A percentile compares a stretch with the other conserved stretches of the same genome.
Evolutionary conservation across 192 early-diverging fungal genomes (phyloP).

Genomic region (Coemansia sp.): DNA sequence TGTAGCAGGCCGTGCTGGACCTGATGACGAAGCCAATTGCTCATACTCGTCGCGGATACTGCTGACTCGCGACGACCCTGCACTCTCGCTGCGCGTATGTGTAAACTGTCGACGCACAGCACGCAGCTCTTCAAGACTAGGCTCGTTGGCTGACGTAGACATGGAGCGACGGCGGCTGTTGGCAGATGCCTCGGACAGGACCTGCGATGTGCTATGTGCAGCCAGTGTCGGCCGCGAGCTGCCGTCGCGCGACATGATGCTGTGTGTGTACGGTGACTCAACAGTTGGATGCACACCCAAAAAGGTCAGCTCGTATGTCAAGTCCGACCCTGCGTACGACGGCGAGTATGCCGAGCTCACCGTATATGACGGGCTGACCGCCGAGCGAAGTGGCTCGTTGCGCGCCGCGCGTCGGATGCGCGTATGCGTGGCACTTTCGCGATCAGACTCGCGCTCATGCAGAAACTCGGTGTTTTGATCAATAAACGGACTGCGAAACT

Average conservation of each 20-base stretch:
- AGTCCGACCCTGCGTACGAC: slow-evolving; percentile 47
- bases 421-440: slow-evolving; percentile 48
- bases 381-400: slow-evolving; percentile 29
- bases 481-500: slow-evolving; percentile 40
- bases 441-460: slow-evolving; percentile 23
- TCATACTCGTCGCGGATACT: slow-evolving; percentile 48
- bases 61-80: slow-evolving; percentile 49
- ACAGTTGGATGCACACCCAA: slow-evolving; percentile 45
- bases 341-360: slow-evolving; percentile 49
- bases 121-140: slow-evolving; percentile 4
- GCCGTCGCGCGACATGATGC: slow-evolving; percentile 22
- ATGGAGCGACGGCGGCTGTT: slow-evolving; percentile 20
- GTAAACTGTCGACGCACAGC: slow-evolving; percentile 4
- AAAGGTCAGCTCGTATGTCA: slow-evolving; percentile 49
- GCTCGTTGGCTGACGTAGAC: slow-evolving; percentile 9
- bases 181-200: slow-evolving; percentile 11
- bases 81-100: slow-evolving; percentile 43
- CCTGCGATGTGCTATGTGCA: slow-evolving; percentile 5
- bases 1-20: background rate
- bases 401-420: slow-evolving; percentile 42
- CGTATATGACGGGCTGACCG: slow-evolving; percentile 42
- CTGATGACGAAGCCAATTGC: slow-evolving; percentile 13
- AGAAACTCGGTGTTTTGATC: slow-evolving; percentile 18
- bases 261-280: slow-evolving; percentile 34
- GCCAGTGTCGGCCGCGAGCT: slow-evolving; percentile 14